These are phyloP conservation scores for Ceratocystis destructans DNA, from an alignment of 2,329 filamentous ascomycete species.

Conservation along the genomic window DNA sequence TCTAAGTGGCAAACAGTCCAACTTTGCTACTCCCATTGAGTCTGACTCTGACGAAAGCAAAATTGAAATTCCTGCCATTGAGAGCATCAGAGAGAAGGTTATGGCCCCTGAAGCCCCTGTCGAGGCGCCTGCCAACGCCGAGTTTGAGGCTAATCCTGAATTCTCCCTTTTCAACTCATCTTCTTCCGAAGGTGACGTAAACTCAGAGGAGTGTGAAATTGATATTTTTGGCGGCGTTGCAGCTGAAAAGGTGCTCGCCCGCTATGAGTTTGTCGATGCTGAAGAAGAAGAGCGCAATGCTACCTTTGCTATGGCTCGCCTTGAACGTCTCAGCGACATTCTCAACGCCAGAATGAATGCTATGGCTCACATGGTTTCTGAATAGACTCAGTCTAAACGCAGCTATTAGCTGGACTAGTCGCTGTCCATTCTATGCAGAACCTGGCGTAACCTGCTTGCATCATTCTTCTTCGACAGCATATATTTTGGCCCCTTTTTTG, in stretches of 20 bases:
- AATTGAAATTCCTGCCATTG: conserved; percentile 41
- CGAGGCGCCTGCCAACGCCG: conserved; percentile 32
- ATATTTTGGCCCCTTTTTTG: neutral
- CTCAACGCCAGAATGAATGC: conserved; percentile 19
- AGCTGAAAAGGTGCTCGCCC: conserved; percentile 48
- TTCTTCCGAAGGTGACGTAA: conserved; percentile 23
- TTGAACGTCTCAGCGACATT: conserved; percentile 34
- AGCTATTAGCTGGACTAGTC: conserved; percentile 18
- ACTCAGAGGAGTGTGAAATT: conserved; percentile 31
- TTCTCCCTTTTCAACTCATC: conserved; percentile 46
- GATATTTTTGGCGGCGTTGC: conserved; percentile 42
- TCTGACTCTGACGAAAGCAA: conserved; percentile 39
- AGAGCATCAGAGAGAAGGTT: conserved; percentile 32
- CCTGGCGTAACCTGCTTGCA: conserved; percentile 12
- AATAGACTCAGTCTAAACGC: neutral
- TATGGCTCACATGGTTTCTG: conserved; percentile 13
- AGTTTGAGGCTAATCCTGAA: conserved; percentile 49
- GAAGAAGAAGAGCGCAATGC: conserved; percentile 36
- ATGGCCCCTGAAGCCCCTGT: conserved; percentile 24
- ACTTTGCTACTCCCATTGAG: conserved; percentile 34
- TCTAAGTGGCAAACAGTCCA: conserved; percentile 58
- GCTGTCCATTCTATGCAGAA: conserved; percentile 14
- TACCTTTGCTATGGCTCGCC: conserved; percentile 34
- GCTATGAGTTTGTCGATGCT: conserved; percentile 50
- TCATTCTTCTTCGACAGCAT: conserved; percentile 4